Evolutionary conservation across 179 eudicot genomes (phyloP).

Genomic region (Gypsophila paniculata): DNA sequence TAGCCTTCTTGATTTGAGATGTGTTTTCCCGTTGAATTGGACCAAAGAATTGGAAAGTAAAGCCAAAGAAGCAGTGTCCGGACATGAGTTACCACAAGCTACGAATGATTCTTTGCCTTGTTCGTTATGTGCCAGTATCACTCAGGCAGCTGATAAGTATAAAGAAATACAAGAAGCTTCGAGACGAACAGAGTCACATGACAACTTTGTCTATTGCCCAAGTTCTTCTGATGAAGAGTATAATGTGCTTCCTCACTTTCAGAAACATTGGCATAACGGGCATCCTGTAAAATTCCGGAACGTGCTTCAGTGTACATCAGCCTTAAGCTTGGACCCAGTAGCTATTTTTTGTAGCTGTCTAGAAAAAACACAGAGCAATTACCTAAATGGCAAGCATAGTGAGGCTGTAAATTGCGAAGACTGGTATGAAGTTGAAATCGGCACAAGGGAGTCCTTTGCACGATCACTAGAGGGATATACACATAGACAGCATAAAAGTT

Average conservation of each 20-base stretch:
- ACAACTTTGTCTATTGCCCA: slow-evolving; percentile 61
- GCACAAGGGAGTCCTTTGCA: slow-evolving; percentile 48
- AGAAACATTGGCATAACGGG: slow-evolving; percentile 78
- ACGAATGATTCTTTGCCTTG: slow-evolving; percentile 40
- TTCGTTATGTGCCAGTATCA: slow-evolving; percentile 36
- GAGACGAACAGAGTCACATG: slow-evolving; percentile 39
- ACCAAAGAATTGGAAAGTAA: slow-evolving; percentile 55
- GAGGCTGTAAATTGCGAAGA: slow-evolving; percentile 46
- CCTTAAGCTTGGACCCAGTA: slow-evolving; percentile 76
- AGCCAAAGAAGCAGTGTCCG: slow-evolving; percentile 49
- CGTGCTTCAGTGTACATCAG: slow-evolving; percentile 37
- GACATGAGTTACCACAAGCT: slow-evolving; percentile 35
- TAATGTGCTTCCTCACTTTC: slow-evolving; percentile 59
- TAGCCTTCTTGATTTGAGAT: slow-evolving; percentile 58
- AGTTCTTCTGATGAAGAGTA: slow-evolving; percentile 44
- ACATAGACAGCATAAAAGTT: slow-evolving; percentile 40
- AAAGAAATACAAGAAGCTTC: slow-evolving; percentile 43
- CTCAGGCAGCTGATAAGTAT: slow-evolving; percentile 26
- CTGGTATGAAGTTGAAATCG: slow-evolving; percentile 80
- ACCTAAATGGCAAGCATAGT: slow-evolving; percentile 30
- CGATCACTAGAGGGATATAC: slow-evolving; percentile 48
- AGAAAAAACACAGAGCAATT: slow-evolving; percentile 37
- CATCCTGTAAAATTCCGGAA: slow-evolving; percentile 77
- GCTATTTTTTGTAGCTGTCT: slow-evolving; percentile 60
- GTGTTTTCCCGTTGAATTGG: slow-evolving; percentile 60